Percentiles rank a stretch among this genome's conserved stretches.
phyloP scores from a whole-genome alignment of 495 filamentous ascomycete species.

The Ascodesmis nigricans region DNA sequence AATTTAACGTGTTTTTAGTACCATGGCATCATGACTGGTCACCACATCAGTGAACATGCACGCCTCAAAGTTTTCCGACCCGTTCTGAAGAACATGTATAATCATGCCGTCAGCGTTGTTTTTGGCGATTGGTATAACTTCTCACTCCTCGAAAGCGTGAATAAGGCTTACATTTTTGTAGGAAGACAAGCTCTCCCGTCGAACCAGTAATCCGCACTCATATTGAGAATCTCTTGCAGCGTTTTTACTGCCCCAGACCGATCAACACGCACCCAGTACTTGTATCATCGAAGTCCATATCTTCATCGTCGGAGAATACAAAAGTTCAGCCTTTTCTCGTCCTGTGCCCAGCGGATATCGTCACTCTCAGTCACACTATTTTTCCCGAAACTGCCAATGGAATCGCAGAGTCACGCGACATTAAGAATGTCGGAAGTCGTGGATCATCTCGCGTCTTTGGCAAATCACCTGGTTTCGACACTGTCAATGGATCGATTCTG shows the following conservation, averaged over 20 bases:
- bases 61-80: slow-evolving; percentile 54
- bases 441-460: slow-evolving; percentile 17
- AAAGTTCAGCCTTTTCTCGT: slow-evolving; percentile 55
- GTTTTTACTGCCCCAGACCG: slow-evolving; percentile 35
- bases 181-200: slow-evolving; percentile 39
- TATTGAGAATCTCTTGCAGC: slow-evolving; percentile 52
- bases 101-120: slow-evolving; percentile 18
- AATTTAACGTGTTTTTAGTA: too few species aligned
- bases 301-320: slow-evolving; percentile 43
- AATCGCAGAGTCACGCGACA: slow-evolving; percentile 17
- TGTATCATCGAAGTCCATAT: slow-evolving; percentile 43
- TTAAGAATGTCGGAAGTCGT: slow-evolving; percentile 13
- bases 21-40: slow-evolving; percentile 69
- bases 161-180: slow-evolving; percentile 7
- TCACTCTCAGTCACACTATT: slow-evolving; percentile 46
- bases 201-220: slow-evolving; percentile 45
- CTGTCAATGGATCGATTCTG: slow-evolving; percentile 33
- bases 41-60: slow-evolving; percentile 76
- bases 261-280: slow-evolving; percentile 35
- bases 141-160: background rate
- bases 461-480: slow-evolving; percentile 21
- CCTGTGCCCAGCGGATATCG: slow-evolving; percentile 48
- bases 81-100: slow-evolving; percentile 22
- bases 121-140: slow-evolving; percentile 15
- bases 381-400: slow-evolving; percentile 30